phyloP scores from a whole-genome alignment of 176 grass and related monocot species.

The Pontederia crassipes region DNA sequence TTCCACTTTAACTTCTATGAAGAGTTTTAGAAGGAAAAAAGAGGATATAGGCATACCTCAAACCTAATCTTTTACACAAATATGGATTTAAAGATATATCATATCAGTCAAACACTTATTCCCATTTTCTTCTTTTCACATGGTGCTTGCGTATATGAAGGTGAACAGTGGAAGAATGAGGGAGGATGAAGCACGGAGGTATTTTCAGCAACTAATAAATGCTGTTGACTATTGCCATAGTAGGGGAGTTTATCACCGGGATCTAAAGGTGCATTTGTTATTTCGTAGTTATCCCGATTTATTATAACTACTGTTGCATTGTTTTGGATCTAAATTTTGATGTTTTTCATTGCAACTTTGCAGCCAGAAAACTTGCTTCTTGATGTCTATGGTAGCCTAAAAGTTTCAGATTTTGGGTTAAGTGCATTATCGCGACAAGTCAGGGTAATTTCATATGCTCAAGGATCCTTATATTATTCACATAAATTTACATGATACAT shows the following conservation, averaged over 20 bases:
- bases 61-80: neutral
- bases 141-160: conserved; percentile 27
- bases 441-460: conserved; percentile 37
- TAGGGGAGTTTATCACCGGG: conserved; percentile 94
- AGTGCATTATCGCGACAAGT: conserved; percentile 91
- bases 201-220: conserved; percentile 93
- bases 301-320: neutral
- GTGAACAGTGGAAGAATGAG: conserved; percentile 86
- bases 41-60: no score
- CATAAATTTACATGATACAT: neutral
- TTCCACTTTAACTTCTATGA: neutral
- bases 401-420: conserved; percentile 96
- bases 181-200: conserved; percentile 87
- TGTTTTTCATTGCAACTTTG: conserved; percentile 18
- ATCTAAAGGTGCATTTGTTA: conserved; percentile 62
- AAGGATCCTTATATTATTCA: neutral
- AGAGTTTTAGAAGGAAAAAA: no score
- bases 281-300: neutral
- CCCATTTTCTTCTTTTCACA: conserved; percentile 16
- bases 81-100: neutral
- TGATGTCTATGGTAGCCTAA: conserved; percentile 72
- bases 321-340: conserved; percentile 7
- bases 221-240: conserved; percentile 97
- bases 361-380: conserved; percentile 94
- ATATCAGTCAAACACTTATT: neutral